Evolutionary conservation across 129 eudicot genomes (phyloP), one percentile per base, ranked within the genome.

Genomic region (Cynara cardunculus): DNA sequence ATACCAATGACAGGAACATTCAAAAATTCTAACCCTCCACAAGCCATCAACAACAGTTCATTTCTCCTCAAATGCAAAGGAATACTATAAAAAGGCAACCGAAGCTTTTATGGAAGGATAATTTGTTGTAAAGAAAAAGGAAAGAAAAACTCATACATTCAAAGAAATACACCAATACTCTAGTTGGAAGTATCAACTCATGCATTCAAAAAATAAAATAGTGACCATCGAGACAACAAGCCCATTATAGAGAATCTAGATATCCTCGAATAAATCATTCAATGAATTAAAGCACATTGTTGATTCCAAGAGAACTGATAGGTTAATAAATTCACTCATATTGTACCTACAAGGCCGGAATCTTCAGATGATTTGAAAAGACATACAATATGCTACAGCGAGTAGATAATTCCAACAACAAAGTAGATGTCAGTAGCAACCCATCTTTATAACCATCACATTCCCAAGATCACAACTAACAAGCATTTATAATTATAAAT

Each of bases 341-440:
- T 19, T 66, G 62, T 24, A 72, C 46, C 79, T 28, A 72, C 25
- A 78, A 44, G 37, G 62, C 26, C 75, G 35, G 28, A 18, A 85
- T 77, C 62, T 37, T 72, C 74, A 64, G 26, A 49, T 26, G 25
- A 19, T 37, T 67, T 61, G 74, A 69, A 26, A 53, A 13, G 64
- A 39, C 19, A 64, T 26, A 75, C 68, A 68, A 78, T 41, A 78
- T 24, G 2, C 82, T 62, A 39, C 10, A 21, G 14, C 84, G 78
- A 84, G 84, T 71, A 75, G 24, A 32, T 65, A 69, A 56, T 35
- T 70, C 73, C 84, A 84, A 84, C 75, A 76, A 87, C 74, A 78
- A 81, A 78, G 81, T 71, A 70, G 24, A 80, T 69, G 80, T 12
- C 69, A 84, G 11, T 27, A 71, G 61, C 85, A 35, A 73, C 66